Evolutionary conservation across 352 stramenopile species (phyloP), one percentile per base, ranked within the genome.

Genomic region (Globisporangium takayamanum): DNA sequence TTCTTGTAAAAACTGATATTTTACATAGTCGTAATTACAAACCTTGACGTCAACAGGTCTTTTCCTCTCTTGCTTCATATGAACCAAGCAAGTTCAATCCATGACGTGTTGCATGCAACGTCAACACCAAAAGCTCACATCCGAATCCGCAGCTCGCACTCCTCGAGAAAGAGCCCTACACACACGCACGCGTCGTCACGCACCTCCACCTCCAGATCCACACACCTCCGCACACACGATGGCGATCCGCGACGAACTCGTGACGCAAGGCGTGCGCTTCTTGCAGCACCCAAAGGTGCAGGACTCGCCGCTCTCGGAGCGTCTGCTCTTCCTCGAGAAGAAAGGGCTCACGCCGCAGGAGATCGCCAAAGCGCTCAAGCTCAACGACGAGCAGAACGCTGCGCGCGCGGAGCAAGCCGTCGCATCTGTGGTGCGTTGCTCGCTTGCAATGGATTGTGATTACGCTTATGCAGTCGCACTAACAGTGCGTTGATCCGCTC

Each of bases 201-300:
- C 22, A 22, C 22, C 22, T 22, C 22, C 28, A 33, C 1, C 28
- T 33, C 1, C 5, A 6, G 28, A 33, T 33, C 33, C 33, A 39
- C 30, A 48, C 20, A 49, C 22, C 5, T 37, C 2, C 14, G 6
- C 11, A 51, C 20, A 36, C 33, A 51, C 22, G 25, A 57, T 63
- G 71, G 70, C 73, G 28, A 72, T 84, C 33, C 67, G 79, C 2
- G 72, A 87, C 53, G 78, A 89, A 20, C 69, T 89, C 26, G 69
- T 91, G 47, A 62, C 78, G 62, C 80, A 88, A 55, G 79, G 81
- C 61, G 76, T 91, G 68, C 81, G 81, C 56, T 91, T 91, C 62
- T 62, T 91, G 66, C 76, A 87, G 68, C 78, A 91, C 64, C 71
- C 81, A 1, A 84, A 86, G 50, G 81, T 91, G 53, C 81, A 89